Base-by-base conservation (phyloP, 2,329 filamentous ascomycete genomes). In the Hypoxylon sp. region DNA sequence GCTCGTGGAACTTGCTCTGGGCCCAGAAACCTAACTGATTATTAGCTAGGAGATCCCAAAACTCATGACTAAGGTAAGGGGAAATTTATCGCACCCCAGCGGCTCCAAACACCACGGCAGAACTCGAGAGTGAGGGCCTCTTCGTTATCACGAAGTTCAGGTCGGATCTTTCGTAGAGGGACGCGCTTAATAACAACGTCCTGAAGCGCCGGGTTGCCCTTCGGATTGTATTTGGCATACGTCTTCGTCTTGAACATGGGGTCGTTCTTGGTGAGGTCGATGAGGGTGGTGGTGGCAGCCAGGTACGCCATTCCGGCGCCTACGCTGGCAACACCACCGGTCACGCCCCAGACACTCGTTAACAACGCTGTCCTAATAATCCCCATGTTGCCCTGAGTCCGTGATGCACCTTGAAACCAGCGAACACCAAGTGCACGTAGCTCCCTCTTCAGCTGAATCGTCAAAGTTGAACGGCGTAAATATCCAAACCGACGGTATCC, bases 91-190 rank as follows among this genome's bases (percentile, higher is more conserved):
- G 68, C 78, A 92, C 90, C 90, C 76, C 84, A 84, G 62, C 88
- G 89, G 69, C 86, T 85, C 90, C 88, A 93, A 53, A 92, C 80
- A 48, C 89, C 89, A 11, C 88, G 87, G 75, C 89, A 91, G 75
- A 92, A 92, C 70, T 87, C 88, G 72, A 91, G 83, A 1, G 87
- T 86, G 53, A 92, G 81, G 1, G 82, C 83, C 29, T 81, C 80
- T 70, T 88, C 88, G 70, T 87, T 85, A 74, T 91, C 82, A 13
- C 92, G 80, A 59, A 93, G 81, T 69, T 90, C 87, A 0, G 91
- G 89, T 31, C 87, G 85, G 67, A 93, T 88, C 75, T 89, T 87
- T 51, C 81, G 81, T 53, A 93, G 76, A 0, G 90, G 88, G 0
- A 93, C 84, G 37, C 83, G 84, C 71, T 88, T 87, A 71, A 92